Evolutionary conservation across 805 yeast species (phyloP).

Genomic region (Candida bentonensis): DNA sequence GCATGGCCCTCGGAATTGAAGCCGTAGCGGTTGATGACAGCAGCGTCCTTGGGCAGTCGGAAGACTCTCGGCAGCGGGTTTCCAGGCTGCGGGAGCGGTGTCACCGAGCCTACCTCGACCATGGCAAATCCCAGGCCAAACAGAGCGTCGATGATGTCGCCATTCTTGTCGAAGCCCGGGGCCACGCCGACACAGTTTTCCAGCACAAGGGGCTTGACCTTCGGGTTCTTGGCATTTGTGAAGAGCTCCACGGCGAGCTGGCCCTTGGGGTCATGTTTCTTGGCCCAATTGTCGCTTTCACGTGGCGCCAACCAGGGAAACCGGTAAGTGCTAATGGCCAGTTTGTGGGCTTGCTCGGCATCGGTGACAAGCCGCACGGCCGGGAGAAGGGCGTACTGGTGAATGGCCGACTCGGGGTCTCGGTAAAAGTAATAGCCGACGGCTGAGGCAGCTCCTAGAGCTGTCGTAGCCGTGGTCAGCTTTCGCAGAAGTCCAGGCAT

Average conservation of each 20-base stretch:
- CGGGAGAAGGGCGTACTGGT: slow-evolving; percentile 74
- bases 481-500: background rate
- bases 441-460: slow-evolving; percentile 10
- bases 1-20: slow-evolving; percentile 86
- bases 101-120: slow-evolving; percentile 86
- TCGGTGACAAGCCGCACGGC: slow-evolving; percentile 50
- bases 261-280: slow-evolving; percentile 17
- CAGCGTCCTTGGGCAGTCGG: slow-evolving; percentile 70
- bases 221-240: slow-evolving; percentile 11
- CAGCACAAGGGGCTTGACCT: slow-evolving; percentile 25
- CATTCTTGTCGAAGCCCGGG: slow-evolving; percentile 92
- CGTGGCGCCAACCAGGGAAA: slow-evolving; percentile 21
- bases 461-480: background rate
- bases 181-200: slow-evolving; percentile 82
- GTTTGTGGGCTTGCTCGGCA: slow-evolving; percentile 75
- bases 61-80: slow-evolving; percentile 89
- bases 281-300: slow-evolving; percentile 16
- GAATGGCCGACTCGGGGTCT: slow-evolving; percentile 72
- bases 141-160: slow-evolving; percentile 75
- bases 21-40: slow-evolving; percentile 90
- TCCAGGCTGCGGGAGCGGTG: slow-evolving; percentile 89
- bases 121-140: slow-evolving; percentile 71
- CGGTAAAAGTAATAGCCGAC: slow-evolving; percentile 39
- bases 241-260: slow-evolving; percentile 18
- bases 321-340: slow-evolving; percentile 60